Base-by-base conservation (phyloP, 441 rosid genomes). In the Adansonia gregorii region DNA sequence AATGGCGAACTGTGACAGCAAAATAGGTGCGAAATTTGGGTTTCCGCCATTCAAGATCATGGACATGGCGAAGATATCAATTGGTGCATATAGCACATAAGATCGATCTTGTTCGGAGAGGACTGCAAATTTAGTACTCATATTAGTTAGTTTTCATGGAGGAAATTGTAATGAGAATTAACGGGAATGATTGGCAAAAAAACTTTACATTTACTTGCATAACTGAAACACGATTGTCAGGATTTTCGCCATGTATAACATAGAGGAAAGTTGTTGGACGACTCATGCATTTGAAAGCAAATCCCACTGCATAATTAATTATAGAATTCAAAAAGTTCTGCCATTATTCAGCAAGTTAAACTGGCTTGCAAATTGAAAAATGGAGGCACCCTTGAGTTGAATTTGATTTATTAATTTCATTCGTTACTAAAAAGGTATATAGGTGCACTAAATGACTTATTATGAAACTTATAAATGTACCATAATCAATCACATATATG, bases 1-100 rank as follows among this genome's bases (percentile, higher is more conserved):
- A 31, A 90, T 79, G 6, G 79, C 79, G 59, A 90, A 88, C 10
- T 89, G 92, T 8, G 89, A 83, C 0, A 88, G 77, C 68, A 88
- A 76, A 35, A 87, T 79, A 24, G 49, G 58, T 11, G 80, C 67
- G 2, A 4, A 1, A 10, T 87, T 84, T 0, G 87, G 78, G 79
- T 82, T 77, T 43, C 83, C 81, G 0, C 94, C 87, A 35, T 58
- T 73, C 7, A 88, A 6, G 48, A 90, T 2, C 3, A 27, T 1
- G 14, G 78, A 61, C 84, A 86, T 76, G 5, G 86, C 45, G 1
- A 31, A 7, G 3, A 51, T 0, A 43, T 87, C 89, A 2, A 89
- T 8, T 0, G 91, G 92, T 7, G 92, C 85, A 24, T 76, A 85
- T 15, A 89, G 78, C 14, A 85, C 65, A 48, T 85, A 84, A 1